Evolutionary conservation across 129 eudicot species (phyloP).

Genomic region (Centella asiatica): DNA sequence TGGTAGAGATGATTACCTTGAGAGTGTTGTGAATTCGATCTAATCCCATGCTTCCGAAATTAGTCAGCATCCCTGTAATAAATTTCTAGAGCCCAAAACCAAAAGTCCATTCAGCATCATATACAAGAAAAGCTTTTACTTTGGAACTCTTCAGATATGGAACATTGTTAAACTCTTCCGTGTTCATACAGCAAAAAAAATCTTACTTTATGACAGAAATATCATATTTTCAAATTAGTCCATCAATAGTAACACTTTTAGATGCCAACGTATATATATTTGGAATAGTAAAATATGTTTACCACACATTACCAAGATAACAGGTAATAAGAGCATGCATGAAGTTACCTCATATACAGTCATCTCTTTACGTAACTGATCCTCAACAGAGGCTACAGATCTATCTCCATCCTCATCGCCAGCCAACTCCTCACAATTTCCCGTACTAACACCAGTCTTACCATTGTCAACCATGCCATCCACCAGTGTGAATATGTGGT

Average conservation of each 20-base stretch:
- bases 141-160: too few relatives aligned
- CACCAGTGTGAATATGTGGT: constrained; percentile 58
- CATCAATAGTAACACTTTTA: too few relatives aligned
- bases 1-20: constrained; percentile 45
- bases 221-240: too few relatives aligned
- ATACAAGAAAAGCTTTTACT: not conserved
- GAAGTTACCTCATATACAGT: constrained; percentile 81
- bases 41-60: constrained; percentile 91
- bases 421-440: constrained; percentile 50
- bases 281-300: too few relatives aligned
- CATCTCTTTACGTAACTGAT: constrained; percentile 90
- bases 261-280: too few relatives aligned
- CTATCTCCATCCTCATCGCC: constrained; percentile 84
- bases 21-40: constrained; percentile 89
- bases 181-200: too few relatives aligned
- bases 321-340: not conserved
- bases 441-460: constrained; percentile 34
- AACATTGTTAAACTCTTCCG: too few relatives aligned
- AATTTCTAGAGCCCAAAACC: constrained; percentile 56
- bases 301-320: not conserved
- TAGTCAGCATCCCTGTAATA: constrained; percentile 86
- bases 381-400: constrained; percentile 91
- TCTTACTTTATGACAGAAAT: too few relatives aligned
- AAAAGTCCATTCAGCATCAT: constrained; percentile 1
- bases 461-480: constrained; percentile 53